phyloP scores from a whole-genome alignment of 441 rosid species.

The Pelargonium australe region DNA sequence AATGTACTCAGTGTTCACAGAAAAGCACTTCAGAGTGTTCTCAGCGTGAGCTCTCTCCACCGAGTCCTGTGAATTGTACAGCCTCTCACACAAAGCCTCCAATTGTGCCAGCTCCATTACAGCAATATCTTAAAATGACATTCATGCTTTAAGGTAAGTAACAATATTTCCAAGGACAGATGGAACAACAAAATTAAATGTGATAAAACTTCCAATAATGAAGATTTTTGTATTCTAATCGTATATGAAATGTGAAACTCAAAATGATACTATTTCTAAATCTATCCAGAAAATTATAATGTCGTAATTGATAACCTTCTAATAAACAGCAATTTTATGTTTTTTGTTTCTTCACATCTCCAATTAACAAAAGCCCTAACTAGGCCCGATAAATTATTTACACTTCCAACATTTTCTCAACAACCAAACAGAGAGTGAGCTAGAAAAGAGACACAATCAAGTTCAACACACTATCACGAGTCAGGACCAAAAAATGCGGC shows the following conservation, averaged over 20 bases:
- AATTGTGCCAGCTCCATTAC: constrained; percentile 97
- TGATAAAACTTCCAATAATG: background rate
- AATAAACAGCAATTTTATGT: background rate
- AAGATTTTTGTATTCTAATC: background rate
- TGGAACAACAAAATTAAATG: background rate
- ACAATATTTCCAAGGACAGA: background rate
- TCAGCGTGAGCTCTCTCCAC: constrained; percentile 92
- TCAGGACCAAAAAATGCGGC: background rate
- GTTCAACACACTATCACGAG: background rate
- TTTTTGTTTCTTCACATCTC: background rate
- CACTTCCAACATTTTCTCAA: constrained; percentile 1
- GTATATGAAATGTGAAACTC: background rate
- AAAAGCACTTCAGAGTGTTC: constrained; percentile 86
- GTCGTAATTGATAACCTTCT: no score
- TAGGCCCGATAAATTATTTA: background rate
- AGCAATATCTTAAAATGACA: constrained; percentile 6
- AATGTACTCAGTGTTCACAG: constrained; percentile 81
- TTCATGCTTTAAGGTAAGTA: background rate
- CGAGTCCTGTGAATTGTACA: constrained; percentile 90
- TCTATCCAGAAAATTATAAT: background rate
- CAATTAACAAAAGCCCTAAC: background rate
- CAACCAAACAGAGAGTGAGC: background rate
- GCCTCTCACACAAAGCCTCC: constrained; percentile 92
- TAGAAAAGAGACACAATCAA: background rate
- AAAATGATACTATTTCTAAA: background rate